Conservation (phyloP, 2,329 filamentous ascomycete genomes). For the Beauveria asiatica region DNA sequence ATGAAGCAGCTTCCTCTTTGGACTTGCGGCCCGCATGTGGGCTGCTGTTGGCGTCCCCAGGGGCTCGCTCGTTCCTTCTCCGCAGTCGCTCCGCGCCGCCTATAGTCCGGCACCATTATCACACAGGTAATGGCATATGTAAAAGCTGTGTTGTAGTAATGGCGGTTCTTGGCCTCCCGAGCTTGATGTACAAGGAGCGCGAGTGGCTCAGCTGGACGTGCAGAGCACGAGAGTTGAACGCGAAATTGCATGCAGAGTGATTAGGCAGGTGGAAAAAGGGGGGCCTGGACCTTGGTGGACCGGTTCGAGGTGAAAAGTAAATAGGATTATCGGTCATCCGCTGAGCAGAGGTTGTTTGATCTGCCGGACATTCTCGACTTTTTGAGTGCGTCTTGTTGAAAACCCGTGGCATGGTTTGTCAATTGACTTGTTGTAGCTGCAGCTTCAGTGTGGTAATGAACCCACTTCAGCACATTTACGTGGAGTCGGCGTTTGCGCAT, state of each 20-base stretch:
- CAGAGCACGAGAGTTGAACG: background rate
- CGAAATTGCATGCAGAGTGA: background rate
- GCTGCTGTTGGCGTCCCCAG: background rate
- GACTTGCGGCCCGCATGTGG: background rate
- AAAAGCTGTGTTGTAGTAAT: too few species aligned
- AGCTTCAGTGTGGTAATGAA: too few species aligned
- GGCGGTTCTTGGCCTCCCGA: too few species aligned
- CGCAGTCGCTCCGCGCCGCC: background rate
- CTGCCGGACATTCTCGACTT: too few species aligned
- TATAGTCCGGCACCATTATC: background rate
- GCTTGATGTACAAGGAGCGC: background rate
- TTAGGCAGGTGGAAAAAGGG: background rate
- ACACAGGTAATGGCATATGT: background rate
- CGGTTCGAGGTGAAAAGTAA: too few species aligned
- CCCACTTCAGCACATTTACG: too few species aligned
- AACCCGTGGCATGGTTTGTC: too few species aligned
- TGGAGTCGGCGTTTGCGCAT: too few species aligned
- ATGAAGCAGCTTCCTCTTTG: constrained; percentile 7
- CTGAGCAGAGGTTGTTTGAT: too few species aligned
- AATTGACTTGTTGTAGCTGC: too few species aligned
- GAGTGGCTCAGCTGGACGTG: background rate
- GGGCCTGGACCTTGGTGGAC: background rate
- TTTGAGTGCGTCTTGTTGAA: too few species aligned
- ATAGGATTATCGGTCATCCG: too few species aligned
- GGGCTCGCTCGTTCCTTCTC: background rate